Evolutionary conservation across 1,284 basidiomycete species (phyloP).

Genomic region (Leccinum pachyderme): DNA sequence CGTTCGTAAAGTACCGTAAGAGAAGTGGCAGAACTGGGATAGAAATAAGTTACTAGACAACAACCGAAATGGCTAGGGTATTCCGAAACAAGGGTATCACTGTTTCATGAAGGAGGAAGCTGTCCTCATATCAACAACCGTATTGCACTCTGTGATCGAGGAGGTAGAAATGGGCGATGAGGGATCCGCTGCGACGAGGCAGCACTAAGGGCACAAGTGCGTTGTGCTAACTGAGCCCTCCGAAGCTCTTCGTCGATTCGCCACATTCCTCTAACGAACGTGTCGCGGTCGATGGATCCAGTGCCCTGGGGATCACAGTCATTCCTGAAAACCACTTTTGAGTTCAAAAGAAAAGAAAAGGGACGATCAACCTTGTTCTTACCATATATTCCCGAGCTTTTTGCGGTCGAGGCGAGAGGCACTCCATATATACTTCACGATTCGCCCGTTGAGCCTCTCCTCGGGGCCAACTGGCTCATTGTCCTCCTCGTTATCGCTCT

Average conservation of each 20-base stretch:
- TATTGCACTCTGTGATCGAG: constrained; percentile 13
- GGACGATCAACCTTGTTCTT: constrained; percentile 15
- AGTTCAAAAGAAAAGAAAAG: not conserved
- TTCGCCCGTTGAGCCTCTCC: constrained; percentile 52
- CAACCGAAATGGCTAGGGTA: constrained; percentile 15
- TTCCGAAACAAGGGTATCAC: constrained; percentile 19
- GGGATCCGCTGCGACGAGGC: constrained; percentile 37
- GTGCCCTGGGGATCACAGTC: constrained; percentile 59
- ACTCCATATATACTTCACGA: constrained; percentile 63
- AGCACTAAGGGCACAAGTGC: constrained; percentile 38
- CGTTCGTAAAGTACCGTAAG: not conserved
- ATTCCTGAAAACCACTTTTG: constrained; percentile 40
- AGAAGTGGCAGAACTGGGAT: constrained; percentile 3
- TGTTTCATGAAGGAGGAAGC: not conserved
- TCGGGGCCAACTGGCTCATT: constrained; percentile 32
- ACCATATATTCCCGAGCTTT: constrained; percentile 68
- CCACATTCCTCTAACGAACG: constrained; percentile 79
- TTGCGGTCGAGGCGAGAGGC: constrained; percentile 54
- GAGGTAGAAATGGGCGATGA: constrained; percentile 29
- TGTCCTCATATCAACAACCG: constrained; percentile 16
- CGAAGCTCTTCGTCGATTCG: constrained; percentile 81
- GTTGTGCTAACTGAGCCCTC: constrained; percentile 45
- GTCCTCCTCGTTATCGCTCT: constrained; percentile 35
- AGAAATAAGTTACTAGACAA: constrained; percentile 16
- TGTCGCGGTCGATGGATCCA: constrained; percentile 61